Evolutionary conservation across 1,284 basidiomycete species (phyloP), one percentile per base, ranked within the genome.

Genomic region (Hypsizygus ulmarius): DNA sequence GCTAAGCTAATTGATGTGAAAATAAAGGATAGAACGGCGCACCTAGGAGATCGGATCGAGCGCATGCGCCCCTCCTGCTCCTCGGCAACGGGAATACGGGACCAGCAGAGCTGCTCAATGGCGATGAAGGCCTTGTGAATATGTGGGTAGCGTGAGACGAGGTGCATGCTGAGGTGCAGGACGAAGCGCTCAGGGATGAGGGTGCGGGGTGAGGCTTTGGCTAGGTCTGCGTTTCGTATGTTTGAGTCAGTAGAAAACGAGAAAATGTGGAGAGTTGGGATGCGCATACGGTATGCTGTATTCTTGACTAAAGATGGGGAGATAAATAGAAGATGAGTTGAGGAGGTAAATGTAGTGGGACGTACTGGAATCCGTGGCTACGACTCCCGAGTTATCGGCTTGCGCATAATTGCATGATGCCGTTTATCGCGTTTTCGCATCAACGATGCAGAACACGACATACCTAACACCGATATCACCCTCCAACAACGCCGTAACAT

Each of bases 301-400:
- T 97, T 96, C 75, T 97, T 97, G 67, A 95, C 89, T 88, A 39
- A 15, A 33, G 14, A 25, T 25, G 3, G 21, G 21, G 7, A 25
- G 21, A 25, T 7, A 25, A 25, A 4, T 25, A 25, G 21, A 7
- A 25, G 3, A 7, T 25, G 21, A 25, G 21, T 25, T 25, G 4
- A 25, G 21, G 10, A 15, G 21, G 12, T 42, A 8, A 12, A 21
- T 47, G 47, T 12, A 14, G 29, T 25, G 35, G 12, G 1, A 71
- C 88, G 59, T 58, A 91, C 90, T 83, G 0, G 89, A 89, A 68
- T 95, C 93, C 2, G 93, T 96, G 6, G 93, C 85, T 2, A 95
- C 90, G 5, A 95, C 81, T 8, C 84, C 81, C 3, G 78, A 78
- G 69, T 96, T 96, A 63, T 94, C 88, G 1, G 88, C 89, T 58